Conservation (phyloP, 306 rosid species). For the Ormosia emarginata region DNA sequence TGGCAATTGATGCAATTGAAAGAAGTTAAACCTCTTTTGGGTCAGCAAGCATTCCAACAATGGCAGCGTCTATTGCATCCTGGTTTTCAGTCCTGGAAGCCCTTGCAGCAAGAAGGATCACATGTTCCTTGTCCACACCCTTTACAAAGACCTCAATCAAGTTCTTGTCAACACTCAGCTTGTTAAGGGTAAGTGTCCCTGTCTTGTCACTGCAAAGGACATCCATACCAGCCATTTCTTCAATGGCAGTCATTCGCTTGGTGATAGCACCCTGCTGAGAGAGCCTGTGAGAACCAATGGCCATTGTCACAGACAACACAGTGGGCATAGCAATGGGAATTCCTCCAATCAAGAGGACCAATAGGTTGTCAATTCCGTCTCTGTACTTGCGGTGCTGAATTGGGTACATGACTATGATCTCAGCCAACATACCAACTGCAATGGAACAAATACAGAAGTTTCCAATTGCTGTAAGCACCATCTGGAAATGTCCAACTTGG, state of each 20-base stretch:
- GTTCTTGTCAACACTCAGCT: slow-evolving; percentile 81
- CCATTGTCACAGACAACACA: slow-evolving; percentile 97
- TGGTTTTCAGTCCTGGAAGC: slow-evolving; percentile 94
- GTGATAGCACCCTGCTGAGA: slow-evolving; percentile 99
- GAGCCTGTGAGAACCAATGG: slow-evolving; percentile 96
- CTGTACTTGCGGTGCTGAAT: slow-evolving; percentile 86
- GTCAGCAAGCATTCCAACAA: slow-evolving; percentile 98
- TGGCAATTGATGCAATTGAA: background rate
- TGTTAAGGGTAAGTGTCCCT: slow-evolving; percentile 95
- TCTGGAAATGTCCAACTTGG: slow-evolving; percentile 99
- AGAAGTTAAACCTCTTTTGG: slow-evolving; percentile 75
- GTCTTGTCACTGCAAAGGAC: slow-evolving; percentile 99
- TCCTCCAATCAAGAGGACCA: slow-evolving; percentile 98
- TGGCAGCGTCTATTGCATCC: slow-evolving; percentile 97
- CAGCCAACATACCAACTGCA: slow-evolving; percentile 85
- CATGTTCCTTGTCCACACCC: slow-evolving; percentile 83
- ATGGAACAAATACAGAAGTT: slow-evolving; percentile 96
- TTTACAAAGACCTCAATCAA: slow-evolving; percentile 81
- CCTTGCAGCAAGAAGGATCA: slow-evolving; percentile 84
- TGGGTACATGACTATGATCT: slow-evolving; percentile 93
- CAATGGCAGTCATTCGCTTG: slow-evolving; percentile 98
- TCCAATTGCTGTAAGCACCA: slow-evolving; percentile 89
- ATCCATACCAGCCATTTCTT: slow-evolving; percentile 99
- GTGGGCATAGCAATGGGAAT: slow-evolving; percentile 99
- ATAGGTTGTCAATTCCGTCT: slow-evolving; percentile 88